Conservation (phyloP, 2,329 filamentous ascomycete genomes). For the Stachybotrys chartarum region DNA sequence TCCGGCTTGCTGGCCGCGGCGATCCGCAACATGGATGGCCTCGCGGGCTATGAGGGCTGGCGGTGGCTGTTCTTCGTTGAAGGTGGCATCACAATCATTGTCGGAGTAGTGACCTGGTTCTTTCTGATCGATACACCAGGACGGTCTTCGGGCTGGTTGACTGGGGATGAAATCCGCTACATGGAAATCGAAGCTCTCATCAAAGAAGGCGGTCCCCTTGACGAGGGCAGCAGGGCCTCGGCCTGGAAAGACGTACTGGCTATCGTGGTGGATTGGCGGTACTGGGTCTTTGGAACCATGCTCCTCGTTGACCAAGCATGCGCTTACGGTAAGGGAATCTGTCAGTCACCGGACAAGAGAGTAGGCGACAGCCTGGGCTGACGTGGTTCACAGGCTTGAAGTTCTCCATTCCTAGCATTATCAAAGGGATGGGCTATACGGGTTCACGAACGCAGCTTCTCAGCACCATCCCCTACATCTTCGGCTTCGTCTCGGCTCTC, state of each 20-base stretch:
- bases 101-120: constrained; percentile 32
- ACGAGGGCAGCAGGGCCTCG: constrained; percentile 31
- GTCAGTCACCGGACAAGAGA: too few species aligned
- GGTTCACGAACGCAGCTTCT: constrained; percentile 14
- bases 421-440: constrained; percentile 12
- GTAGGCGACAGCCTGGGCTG: too few species aligned
- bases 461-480: constrained; percentile 15
- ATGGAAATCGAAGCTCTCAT: constrained; percentile 5
- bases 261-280: neutral
- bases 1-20: constrained; percentile 62
- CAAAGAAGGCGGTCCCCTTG: constrained; percentile 10
- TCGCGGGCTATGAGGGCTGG: constrained; percentile 35
- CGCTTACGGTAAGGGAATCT: neutral
- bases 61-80: constrained; percentile 19
- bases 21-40: constrained; percentile 58
- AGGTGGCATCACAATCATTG: constrained; percentile 23
- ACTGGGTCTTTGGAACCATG: too few species aligned
- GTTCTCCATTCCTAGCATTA: constrained; percentile 20
- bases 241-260: constrained; percentile 29
- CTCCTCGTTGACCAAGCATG: constrained; percentile 27
- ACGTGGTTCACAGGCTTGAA: neutral
- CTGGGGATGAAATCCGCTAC: constrained; percentile 16
- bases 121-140: constrained; percentile 35
- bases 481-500: constrained; percentile 3
- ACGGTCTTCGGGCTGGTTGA: constrained; percentile 24